Evolutionary conservation across 2,329 filamentous ascomycete species (phyloP).

Genomic region (Hymenoscyphus repandus): DNA sequence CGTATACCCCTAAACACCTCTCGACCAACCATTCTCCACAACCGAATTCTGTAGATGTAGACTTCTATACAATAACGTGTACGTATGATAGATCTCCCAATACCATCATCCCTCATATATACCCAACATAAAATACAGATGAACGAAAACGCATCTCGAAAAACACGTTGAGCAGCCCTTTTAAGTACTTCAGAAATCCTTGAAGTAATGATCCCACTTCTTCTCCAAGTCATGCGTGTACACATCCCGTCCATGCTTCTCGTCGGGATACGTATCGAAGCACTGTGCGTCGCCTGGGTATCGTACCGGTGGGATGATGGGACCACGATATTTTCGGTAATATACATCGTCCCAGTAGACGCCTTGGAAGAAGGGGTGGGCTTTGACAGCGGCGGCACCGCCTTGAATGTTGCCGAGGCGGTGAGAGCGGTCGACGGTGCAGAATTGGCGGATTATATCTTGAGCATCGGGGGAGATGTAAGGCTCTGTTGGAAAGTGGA

Average conservation of each 20-base stretch:
- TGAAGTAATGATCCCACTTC: slow-evolving; percentile 67
- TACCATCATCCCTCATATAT: not conserved
- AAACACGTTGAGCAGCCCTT: not conserved
- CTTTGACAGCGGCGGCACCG: slow-evolving; percentile 65
- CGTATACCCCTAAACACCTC: too few species aligned
- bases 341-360: slow-evolving; percentile 72
- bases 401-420: slow-evolving; percentile 75
- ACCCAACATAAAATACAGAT: not conserved
- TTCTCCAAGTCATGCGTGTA: slow-evolving; percentile 65
- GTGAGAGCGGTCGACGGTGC: slow-evolving; percentile 72
- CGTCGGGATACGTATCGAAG: slow-evolving; percentile 79
- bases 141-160: not conserved
- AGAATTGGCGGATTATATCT: slow-evolving; percentile 70
- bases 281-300: slow-evolving; percentile 72
- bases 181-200: slow-evolving; percentile 52
- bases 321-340: slow-evolving; percentile 57
- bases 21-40: too few species aligned
- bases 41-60: too few species aligned
- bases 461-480: slow-evolving; percentile 61
- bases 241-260: slow-evolving; percentile 57
- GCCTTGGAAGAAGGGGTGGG: slow-evolving; percentile 68
- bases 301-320: slow-evolving; percentile 70
- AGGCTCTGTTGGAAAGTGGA: slow-evolving; percentile 45
- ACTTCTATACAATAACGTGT: too few species aligned
- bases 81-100: too few species aligned